Percentiles rank a stretch among this genome's conserved stretches.
Evolutionary conservation across 2,329 filamentous ascomycete species (phyloP).

Genomic region (Uncinocarpus reesii): DNA sequence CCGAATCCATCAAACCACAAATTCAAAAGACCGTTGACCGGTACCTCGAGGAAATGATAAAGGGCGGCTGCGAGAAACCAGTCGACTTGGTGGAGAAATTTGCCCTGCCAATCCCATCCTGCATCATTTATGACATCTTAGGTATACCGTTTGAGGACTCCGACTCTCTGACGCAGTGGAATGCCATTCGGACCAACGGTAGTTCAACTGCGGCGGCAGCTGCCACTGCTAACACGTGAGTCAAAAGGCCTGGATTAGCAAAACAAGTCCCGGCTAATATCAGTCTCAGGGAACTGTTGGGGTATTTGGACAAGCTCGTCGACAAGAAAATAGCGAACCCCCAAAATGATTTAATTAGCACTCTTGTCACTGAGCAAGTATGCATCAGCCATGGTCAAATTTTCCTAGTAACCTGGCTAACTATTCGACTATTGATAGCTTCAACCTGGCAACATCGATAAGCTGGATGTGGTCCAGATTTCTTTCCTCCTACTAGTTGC

Average conservation of each 20-base stretch:
- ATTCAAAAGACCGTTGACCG: slow-evolving; percentile 40
- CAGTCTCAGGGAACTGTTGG: slow-evolving; percentile 34
- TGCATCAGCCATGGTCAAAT: not conserved
- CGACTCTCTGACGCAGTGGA: slow-evolving; percentile 39
- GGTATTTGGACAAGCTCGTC: slow-evolving; percentile 38
- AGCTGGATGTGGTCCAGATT: slow-evolving; percentile 34
- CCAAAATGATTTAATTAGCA: slow-evolving; percentile 40
- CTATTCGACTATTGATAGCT: slow-evolving; percentile 14
- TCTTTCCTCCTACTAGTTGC: slow-evolving; percentile 44
- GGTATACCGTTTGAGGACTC: slow-evolving; percentile 42
- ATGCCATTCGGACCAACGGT: slow-evolving; percentile 40
- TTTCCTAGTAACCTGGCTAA: not conserved
- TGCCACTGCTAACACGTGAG: slow-evolving; percentile 36
- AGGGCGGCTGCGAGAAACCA: slow-evolving; percentile 30
- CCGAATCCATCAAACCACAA: slow-evolving; percentile 36
- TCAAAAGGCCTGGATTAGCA: too few relatives aligned
- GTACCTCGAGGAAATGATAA: slow-evolving; percentile 35
- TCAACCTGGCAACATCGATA: slow-evolving; percentile 25
- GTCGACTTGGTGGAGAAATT: slow-evolving; percentile 42
- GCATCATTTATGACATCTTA: slow-evolving; percentile 44
- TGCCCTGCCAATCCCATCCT: slow-evolving; percentile 41
- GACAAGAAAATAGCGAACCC: slow-evolving; percentile 34
- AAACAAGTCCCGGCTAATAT: too few relatives aligned
- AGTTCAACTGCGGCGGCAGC: slow-evolving; percentile 41
- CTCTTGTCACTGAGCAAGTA: slow-evolving; percentile 24